Percentiles rank a stretch among this genome's conserved stretches.
phyloP scores from a whole-genome alignment of 345 rosid species.

The Dimocarpus longan region DNA sequence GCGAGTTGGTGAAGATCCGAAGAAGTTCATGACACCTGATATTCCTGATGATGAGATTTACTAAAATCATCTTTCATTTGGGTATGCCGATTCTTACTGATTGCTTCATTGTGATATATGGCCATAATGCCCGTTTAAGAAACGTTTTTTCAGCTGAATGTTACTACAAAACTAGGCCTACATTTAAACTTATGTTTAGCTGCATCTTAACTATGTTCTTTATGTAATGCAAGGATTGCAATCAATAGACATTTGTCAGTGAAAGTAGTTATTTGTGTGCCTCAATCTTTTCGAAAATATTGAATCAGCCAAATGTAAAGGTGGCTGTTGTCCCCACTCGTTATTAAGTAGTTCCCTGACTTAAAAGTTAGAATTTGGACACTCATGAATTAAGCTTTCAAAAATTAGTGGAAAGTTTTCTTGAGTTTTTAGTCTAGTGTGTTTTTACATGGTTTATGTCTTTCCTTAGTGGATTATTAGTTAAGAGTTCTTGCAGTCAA shows the following conservation, averaged over 20 bases:
- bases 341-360: neutral
- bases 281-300: too few species aligned
- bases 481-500: neutral
- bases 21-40: conserved; percentile 83
- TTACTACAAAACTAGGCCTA: neutral
- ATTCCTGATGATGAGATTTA: conserved; percentile 92
- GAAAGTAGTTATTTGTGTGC: too few species aligned
- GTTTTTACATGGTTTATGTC: neutral
- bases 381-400: neutral
- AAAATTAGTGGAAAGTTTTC: neutral
- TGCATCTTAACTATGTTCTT: neutral
- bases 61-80: conserved; percentile 32
- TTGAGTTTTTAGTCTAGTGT: neutral
- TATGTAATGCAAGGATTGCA: neutral
- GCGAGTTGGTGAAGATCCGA: conserved; percentile 69
- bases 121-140: neutral
- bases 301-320: too few species aligned
- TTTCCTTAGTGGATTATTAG: neutral
- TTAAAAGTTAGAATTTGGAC: neutral
- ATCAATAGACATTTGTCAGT: too few species aligned
- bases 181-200: neutral
- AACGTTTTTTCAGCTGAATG: neutral
- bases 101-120: neutral
- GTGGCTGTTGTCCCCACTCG: neutral
- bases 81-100: conserved; percentile 33